A percentile compares a stretch with the other conserved stretches of the same genome.
These are phyloP conservation scores for Leucosporidium creatinivorum DNA, from an alignment of 768 basidiomycete species.

Conservation along the genomic window DNA sequence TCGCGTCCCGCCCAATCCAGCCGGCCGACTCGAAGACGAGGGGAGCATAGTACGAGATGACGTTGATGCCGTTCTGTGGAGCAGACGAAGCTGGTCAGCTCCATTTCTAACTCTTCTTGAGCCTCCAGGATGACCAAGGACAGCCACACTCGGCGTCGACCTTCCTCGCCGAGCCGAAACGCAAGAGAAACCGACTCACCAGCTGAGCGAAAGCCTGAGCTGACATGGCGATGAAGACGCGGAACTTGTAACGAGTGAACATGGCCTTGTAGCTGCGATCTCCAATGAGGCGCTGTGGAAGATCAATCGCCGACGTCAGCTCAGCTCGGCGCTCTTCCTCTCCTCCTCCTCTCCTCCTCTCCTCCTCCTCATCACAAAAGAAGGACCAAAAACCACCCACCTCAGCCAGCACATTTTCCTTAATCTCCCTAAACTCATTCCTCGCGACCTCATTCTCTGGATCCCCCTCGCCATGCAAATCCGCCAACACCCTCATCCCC, in stretches of 20 bases:
- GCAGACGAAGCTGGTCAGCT: background rate
- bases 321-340: background rate
- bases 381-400: conserved; percentile 33
- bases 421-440: conserved; percentile 85
- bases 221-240: conserved; percentile 88
- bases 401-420: conserved; percentile 48
- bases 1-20: conserved; percentile 86
- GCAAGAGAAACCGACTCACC: conserved; percentile 51
- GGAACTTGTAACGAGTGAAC: conserved; percentile 78
- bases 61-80: conserved; percentile 90
- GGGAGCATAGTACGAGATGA: conserved; percentile 72
- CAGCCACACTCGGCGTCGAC: no score
- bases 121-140: background rate
- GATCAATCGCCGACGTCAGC: background rate
- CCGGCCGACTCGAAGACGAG: conserved; percentile 93
- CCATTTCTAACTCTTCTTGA: background rate
- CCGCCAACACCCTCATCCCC: conserved; percentile 77
- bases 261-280: conserved; percentile 67
- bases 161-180: no score
- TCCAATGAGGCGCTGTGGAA: conserved; percentile 60
- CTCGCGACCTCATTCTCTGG: conserved; percentile 58
- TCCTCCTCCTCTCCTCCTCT: background rate
- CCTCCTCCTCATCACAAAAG: background rate
- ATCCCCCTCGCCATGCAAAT: conserved; percentile 71
- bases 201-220: conserved; percentile 93